These are phyloP conservation scores for Acanthamoeba royreba DNA, from an alignment of 208 protist genomes.

Conservation along the genomic window DNA sequence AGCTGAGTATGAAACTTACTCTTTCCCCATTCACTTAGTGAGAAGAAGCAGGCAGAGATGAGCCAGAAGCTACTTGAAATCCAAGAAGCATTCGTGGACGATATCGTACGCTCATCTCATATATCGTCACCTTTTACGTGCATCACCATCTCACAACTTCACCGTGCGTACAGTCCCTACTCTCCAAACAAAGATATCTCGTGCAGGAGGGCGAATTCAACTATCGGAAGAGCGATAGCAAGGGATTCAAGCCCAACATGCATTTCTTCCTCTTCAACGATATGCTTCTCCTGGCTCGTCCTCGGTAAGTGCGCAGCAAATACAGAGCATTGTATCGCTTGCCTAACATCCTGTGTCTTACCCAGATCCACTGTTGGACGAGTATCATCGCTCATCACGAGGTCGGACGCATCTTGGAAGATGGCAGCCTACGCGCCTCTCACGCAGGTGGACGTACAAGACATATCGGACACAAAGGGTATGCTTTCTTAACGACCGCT, in stretches of 20 bases:
- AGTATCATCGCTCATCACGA: not conserved
- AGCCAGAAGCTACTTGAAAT: not conserved
- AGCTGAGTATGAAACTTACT: no score
- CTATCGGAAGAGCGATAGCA: not conserved
- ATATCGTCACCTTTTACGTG: no score
- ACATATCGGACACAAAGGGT: not conserved
- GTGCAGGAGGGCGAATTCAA: not conserved
- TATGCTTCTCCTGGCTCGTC: not conserved
- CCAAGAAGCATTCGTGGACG: not conserved
- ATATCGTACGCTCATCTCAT: not conserved
- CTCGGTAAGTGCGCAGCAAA: no score
- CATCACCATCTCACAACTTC: not conserved
- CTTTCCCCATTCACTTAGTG: no score
- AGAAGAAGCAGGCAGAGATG: not conserved
- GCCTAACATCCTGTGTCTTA: no score
- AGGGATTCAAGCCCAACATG: not conserved
- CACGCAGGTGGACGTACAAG: not conserved
- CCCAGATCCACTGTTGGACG: not conserved
- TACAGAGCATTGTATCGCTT: no score
- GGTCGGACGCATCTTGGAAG: not conserved
- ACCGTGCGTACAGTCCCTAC: not conserved
- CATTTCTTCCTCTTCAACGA: slow-evolving; percentile 24
- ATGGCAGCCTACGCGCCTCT: not conserved
- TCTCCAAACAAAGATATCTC: not conserved
- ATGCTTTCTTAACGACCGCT: not conserved